Evolutionary conservation across 139 green algal genomes (phyloP), one percentile per base, ranked within the genome.

Genomic region (Chlorella sp.): DNA sequence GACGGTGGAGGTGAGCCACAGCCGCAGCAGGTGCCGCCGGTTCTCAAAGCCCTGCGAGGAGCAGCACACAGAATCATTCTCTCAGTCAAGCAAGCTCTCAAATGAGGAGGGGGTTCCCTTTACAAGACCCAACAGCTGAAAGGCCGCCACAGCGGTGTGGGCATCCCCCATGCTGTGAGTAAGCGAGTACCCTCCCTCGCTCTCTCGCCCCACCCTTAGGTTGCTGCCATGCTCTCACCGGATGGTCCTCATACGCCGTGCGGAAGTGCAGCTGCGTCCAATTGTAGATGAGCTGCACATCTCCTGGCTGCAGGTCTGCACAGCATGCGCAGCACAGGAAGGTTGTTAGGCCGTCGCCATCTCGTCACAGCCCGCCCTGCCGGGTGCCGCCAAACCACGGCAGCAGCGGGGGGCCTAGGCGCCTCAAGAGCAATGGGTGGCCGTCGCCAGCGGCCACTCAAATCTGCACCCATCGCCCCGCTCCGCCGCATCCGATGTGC

Each of bases 201-300:
- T n/a, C n/a, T n/a, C n/a, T n/a, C n/a, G n/a, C n/a, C n/a, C n/a
- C n/a, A n/a, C n/a, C n/a, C n/a, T n/a, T n/a, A n/a, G n/a, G n/a
- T n/a, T 30, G 60, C 60, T 26, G 26, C 18, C 20, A 28, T 20
- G 26, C 5, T 26, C 73, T 34, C 51, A 39, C 73, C 78, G 81
- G 47, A n/a, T 83, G 64, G 76, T 94, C 91, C 6, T 60, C 72
- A 67, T 89, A 93, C 13, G 69, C 85, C 11, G 85, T 84, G 65
- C 91, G 85, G 4, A 81, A 89, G 84, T 94, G 90, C 25, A 93
- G 71, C 56, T 82, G 81, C 7, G 69, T 86, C 74, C 91, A 88
- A 85, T 93, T 95, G 87, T 92, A 86, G 15, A 95, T 80, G 20
- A 95, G 74, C 90, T 95, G 92, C 17, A 93, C 74, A 76, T 93